These are phyloP conservation scores for Shiraia sp. DNA, from an alignment of 2,329 filamentous ascomycete species.

Conservation along the genomic window DNA sequence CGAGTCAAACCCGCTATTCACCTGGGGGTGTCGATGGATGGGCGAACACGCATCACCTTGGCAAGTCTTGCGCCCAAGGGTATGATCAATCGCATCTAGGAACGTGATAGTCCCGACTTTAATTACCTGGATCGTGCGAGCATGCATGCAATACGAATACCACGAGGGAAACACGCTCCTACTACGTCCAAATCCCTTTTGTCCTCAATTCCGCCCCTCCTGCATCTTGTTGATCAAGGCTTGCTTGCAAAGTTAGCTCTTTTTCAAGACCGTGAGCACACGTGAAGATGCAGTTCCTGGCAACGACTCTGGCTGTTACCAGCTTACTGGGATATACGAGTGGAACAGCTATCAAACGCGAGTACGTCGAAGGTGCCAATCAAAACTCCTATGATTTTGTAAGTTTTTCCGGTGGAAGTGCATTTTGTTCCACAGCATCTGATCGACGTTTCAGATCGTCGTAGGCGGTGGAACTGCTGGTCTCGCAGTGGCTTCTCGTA, in stretches of 20 bases:
- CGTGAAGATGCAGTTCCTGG: conserved; percentile 10
- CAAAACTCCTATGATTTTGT: conserved; percentile 11
- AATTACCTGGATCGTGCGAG: neutral
- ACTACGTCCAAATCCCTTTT: neutral
- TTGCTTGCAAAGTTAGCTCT: neutral
- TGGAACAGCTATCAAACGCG: conserved; percentile 4
- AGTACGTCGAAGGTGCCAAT: neutral
- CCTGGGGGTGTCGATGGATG: too few species aligned
- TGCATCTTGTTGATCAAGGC: neutral
- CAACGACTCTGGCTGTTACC: conserved; percentile 3
- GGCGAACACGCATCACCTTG: too few species aligned
- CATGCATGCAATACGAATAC: conserved; percentile 2
- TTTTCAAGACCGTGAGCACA: neutral
- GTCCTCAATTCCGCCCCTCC: neutral
- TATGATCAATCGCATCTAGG: too few species aligned
- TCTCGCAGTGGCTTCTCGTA: conserved; percentile 33
- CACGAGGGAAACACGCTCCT: conserved; percentile 1
- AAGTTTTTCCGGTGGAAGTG: neutral
- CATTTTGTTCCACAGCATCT: neutral
- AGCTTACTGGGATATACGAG: conserved; percentile 5
- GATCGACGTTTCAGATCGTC: conserved; percentile 12
- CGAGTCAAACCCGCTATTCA: too few species aligned
- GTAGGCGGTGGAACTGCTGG: conserved; percentile 34
- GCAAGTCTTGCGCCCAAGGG: too few species aligned
- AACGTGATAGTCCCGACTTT: too few species aligned